Percentiles rank a stretch among this genome's conserved stretches.
Conservation (phyloP, 1,139 yeast species). For the Taphrina confusa region DNA sequence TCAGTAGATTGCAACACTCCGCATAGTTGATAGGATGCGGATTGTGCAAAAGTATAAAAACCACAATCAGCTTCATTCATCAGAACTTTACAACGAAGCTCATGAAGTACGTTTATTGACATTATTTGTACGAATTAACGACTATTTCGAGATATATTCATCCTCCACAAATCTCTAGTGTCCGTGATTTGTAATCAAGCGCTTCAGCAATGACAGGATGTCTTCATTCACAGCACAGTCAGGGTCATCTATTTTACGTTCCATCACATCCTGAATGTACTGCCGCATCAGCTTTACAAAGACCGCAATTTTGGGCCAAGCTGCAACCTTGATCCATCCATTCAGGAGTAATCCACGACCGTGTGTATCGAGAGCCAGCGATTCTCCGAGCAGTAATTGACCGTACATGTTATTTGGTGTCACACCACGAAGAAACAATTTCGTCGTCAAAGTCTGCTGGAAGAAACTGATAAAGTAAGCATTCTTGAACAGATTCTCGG, state of each 20-base stretch:
- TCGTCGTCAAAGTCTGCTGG: constrained; percentile 57
- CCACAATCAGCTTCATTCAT: no score
- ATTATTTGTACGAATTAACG: no score
- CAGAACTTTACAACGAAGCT: no score
- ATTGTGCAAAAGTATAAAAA: no score
- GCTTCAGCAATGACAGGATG: constrained; percentile 9
- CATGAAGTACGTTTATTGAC: no score
- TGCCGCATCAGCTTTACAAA: constrained; percentile 66
- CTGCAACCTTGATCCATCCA: constrained; percentile 76
- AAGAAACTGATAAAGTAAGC: constrained; percentile 46
- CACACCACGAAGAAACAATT: constrained; percentile 67
- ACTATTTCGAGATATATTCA: no score
- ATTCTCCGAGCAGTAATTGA: constrained; percentile 74
- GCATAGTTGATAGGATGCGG: no score
- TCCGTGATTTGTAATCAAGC: constrained; percentile 15
- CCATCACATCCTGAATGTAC: constrained; percentile 20
- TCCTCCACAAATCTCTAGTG: no score
- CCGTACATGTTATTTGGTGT: constrained; percentile 78
- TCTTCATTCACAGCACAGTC: constrained; percentile 1
- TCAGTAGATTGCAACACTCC: no score
- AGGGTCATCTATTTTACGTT: constrained; percentile 16
- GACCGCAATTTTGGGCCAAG: constrained; percentile 95
- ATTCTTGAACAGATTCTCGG: constrained; percentile 45
- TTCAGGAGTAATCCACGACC: constrained; percentile 56
- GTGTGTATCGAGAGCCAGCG: constrained; percentile 64